Evolutionary conservation across 176 grass and related monocot species (phyloP).

Genomic region (Hsuehochloa calcarea): DNA sequence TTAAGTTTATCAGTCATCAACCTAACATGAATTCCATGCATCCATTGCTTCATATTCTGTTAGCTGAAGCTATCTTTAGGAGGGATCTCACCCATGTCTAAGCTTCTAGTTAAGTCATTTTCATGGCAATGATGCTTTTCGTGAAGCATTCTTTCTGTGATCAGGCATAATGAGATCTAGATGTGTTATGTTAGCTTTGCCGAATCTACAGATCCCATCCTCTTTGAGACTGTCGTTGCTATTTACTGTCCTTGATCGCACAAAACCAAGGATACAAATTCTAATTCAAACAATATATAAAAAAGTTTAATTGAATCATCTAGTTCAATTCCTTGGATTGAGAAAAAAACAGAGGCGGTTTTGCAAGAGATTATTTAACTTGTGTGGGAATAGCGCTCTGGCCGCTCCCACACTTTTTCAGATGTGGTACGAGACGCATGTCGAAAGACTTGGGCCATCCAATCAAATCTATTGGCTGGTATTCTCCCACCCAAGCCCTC

Average conservation of each 20-base stretch:
- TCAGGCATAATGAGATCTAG: background rate
- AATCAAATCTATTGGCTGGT: background rate
- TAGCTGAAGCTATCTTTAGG: background rate
- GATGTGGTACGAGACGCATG: background rate
- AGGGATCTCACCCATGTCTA: background rate
- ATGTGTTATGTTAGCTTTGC: background rate
- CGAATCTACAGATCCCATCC: background rate
- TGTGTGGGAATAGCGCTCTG: background rate
- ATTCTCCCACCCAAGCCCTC: background rate
- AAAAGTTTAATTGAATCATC: background rate
- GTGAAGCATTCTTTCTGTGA: background rate
- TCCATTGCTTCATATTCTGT: background rate
- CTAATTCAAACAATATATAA: background rate
- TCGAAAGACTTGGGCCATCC: background rate
- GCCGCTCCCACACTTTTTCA: background rate
- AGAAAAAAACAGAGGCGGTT: background rate
- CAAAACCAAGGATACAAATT: conserved; percentile 8
- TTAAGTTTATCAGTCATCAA: background rate
- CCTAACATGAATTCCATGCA: background rate
- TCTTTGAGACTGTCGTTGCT: background rate
- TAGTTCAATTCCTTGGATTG: background rate
- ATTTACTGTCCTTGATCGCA: background rate
- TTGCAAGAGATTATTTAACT: background rate
- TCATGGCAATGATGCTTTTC: background rate
- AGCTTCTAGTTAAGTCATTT: background rate